Percentiles rank a stretch among this genome's conserved stretches.
Conservation (phyloP, 257 asterid species). For the Misopates orontium region DNA sequence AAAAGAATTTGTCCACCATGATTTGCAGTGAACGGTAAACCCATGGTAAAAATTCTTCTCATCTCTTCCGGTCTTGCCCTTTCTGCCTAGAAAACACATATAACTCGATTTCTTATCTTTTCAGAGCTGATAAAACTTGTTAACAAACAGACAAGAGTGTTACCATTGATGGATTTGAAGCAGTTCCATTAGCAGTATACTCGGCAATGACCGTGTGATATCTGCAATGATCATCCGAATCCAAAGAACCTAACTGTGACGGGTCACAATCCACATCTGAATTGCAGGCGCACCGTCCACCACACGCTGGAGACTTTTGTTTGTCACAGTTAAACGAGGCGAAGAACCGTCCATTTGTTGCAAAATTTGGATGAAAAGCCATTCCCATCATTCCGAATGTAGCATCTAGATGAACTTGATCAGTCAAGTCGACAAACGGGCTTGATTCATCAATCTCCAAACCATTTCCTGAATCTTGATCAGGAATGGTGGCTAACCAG, state of each 20-base stretch:
- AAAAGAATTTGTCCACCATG: conserved; percentile 95
- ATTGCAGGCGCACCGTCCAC: conserved; percentile 85
- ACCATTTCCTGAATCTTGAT: conserved; percentile 71
- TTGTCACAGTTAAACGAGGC: conserved; percentile 89
- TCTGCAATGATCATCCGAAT: conserved; percentile 56
- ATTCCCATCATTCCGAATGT: conserved; percentile 90
- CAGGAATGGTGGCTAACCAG: conserved; percentile 81
- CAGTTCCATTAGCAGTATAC: conserved; percentile 76
- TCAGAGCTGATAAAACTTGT: not conserved
- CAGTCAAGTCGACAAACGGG: conserved; percentile 84
- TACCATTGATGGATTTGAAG: conserved; percentile 71
- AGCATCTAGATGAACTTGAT: conserved; percentile 66
- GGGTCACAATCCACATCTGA: conserved; percentile 88
- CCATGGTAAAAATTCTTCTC: conserved; percentile 78
- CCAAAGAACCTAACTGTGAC: conserved; percentile 54
- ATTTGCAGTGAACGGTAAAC: conserved; percentile 61
- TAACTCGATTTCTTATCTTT: not conserved
- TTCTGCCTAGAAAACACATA: conserved; percentile 43
- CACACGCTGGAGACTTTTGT: conserved; percentile 61
- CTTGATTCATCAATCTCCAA: conserved; percentile 68
- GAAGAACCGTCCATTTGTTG: conserved; percentile 78
- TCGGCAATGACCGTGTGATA: conserved; percentile 72
- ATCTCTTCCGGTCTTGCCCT: conserved; percentile 65
- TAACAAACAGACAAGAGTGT: not conserved
- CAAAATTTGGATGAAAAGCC: conserved; percentile 86